Percentiles rank a stretch among this genome's conserved stretches.
Conservation (phyloP, 2,329 filamentous ascomycete genomes). For the Fusarium secorum region DNA sequence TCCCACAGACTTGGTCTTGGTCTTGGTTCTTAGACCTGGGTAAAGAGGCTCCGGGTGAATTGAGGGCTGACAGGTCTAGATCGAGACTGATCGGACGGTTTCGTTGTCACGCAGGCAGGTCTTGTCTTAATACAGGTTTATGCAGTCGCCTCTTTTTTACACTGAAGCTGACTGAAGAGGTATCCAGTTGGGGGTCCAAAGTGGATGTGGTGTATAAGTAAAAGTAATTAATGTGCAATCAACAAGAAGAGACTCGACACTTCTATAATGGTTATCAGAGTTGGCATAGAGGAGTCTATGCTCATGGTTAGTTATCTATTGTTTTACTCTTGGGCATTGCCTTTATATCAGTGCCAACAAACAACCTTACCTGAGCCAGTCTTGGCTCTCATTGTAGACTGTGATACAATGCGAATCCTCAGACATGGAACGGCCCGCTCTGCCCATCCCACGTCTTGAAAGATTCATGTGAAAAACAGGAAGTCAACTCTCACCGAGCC, state of each 20-base stretch:
- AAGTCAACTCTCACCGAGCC: not conserved
- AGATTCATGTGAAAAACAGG: conserved; percentile 18
- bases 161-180: not conserved
- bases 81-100: not conserved
- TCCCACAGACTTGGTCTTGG: not conserved
- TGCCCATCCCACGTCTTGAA: conserved; percentile 2
- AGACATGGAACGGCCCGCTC: conserved; percentile 34
- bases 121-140: not conserved
- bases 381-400: conserved; percentile 2
- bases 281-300: not conserved
- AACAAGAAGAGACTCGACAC: not conserved
- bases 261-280: not conserved
- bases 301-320: not conserved
- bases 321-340: not conserved
- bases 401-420: conserved; percentile 4
- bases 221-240: conserved; percentile 3
- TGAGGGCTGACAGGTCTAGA: not conserved
- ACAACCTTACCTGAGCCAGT: not conserved
- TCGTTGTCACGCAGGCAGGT: not conserved
- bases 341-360: not conserved
- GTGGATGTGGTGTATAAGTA: conserved; percentile 2
- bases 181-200: conserved; percentile 10
- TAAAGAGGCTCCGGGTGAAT: not conserved
- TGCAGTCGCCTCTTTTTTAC: conserved; percentile 10
- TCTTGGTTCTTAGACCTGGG: not conserved